These are phyloP conservation scores for Lolium multiflorum DNA, from an alignment of 176 grass and related monocot species.

Conservation along the genomic window DNA sequence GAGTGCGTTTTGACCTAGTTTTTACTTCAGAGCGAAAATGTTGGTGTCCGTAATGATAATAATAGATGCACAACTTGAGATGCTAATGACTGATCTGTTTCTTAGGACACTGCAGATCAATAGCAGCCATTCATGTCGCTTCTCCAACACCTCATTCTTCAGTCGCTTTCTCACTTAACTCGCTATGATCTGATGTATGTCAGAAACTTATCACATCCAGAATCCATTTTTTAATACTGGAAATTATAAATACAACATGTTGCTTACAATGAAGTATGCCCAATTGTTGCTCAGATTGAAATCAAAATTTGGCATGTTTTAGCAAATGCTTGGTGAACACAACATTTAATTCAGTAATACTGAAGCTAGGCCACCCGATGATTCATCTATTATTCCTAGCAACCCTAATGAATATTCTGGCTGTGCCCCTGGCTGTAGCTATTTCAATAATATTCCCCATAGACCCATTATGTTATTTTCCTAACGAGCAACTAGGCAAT, in stretches of 20 bases:
- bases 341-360: background rate
- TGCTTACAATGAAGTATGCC: slow-evolving; percentile 7
- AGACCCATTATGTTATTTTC: slow-evolving; percentile 11
- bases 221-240: background rate
- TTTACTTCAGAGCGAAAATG: slow-evolving; percentile 3
- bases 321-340: background rate
- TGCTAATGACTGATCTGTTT: slow-evolving; percentile 11
- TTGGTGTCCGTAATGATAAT: background rate
- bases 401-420: slow-evolving; percentile 11
- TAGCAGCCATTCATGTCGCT: slow-evolving; percentile 5
- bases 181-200: background rate
- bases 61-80: slow-evolving; percentile 14
- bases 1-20: background rate
- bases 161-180: background rate
- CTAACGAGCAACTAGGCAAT: background rate
- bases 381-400: slow-evolving; percentile 23
- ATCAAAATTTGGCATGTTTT: slow-evolving; percentile 2
- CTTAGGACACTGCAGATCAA: slow-evolving; percentile 25
- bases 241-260: slow-evolving; percentile 23
- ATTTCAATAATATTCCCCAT: background rate
- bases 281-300: slow-evolving; percentile 19
- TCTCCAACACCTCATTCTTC: slow-evolving; percentile 18
- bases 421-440: background rate
- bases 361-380: background rate
- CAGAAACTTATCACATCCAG: slow-evolving; percentile 17